Evolutionary conservation across 805 yeast genomes (phyloP), one percentile per base, ranked within the genome.

Genomic region (Nakazawaea pomicola): DNA sequence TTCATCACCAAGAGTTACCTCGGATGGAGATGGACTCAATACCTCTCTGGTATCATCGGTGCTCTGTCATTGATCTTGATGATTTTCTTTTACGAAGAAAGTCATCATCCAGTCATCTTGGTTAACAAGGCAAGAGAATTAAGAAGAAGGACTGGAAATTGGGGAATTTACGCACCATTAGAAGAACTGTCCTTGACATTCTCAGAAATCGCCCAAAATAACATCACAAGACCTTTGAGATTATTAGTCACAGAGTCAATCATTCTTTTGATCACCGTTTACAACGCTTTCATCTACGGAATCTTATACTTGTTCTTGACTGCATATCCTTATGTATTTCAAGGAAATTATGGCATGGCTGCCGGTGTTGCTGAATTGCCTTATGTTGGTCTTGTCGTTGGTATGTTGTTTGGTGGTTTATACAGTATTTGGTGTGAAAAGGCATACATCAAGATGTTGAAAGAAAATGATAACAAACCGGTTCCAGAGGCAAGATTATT

Each of bases 11-110:
- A 76, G 43, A 53, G 63, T 9, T 65, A 70, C 41, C 64, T 88
- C 32, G 85, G 88, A 15, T 86, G 95, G 95, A 70, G 95, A 57
- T 87, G 95, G 95, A 73, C 85, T 11, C 72, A 70, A 48, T 87
- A 85, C 58, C 63, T 86, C 43, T 69, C 80, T 3, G 90, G 85
- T 47, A 78, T 83, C 43, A 58, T 82, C 57, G 72, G 73, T 14
- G 61, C 68, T 2, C 58, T 72, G 4, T 65, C 73, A 11, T 50
- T 66, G 1, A 52, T 71, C 1, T 45, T 63, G 11, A 56, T 68
- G 15, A 43, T 67, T 0, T 50, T 83, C 10, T 66, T 76, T 41
- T 65, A 65, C 45, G 72, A 70, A 40, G 95, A 86, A 62, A 77
- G 87, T 1, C 88, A 83, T 55, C 84, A 80, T 49, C 87, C 88